A percentile compares a stretch with the other conserved stretches of the same genome.
Evolutionary conservation across 2,329 filamentous ascomycete genomes (phyloP).

Genomic region (Fusarium decemcellulare): DNA sequence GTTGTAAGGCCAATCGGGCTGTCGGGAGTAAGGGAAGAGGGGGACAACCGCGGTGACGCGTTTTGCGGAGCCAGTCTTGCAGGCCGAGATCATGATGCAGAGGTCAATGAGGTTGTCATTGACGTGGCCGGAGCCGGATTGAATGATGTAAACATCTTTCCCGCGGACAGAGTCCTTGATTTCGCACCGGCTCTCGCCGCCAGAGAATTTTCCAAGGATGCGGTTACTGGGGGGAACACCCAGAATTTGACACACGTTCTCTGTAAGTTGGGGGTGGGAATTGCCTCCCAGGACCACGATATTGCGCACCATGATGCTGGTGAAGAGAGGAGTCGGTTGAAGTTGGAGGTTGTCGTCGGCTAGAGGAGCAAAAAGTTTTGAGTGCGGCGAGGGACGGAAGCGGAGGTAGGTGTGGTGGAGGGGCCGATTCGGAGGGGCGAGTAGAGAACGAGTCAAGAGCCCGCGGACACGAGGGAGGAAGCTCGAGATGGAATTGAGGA

Average conservation of each 20-base stretch:
- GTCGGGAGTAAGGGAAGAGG: constrained; percentile 95
- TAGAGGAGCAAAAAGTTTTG: constrained; percentile 44
- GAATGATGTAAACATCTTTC: constrained; percentile 99
- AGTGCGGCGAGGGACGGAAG: constrained; percentile 45
- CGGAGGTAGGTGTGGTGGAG: constrained; percentile 44
- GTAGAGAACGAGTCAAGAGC: constrained; percentile 26
- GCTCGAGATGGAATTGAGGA: constrained; percentile 20
- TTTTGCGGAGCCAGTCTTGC: constrained; percentile 93
- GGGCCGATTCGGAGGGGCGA: constrained; percentile 47
- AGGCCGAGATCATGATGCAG: constrained; percentile 98
- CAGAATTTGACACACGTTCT: constrained; percentile 89
- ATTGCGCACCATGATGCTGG: constrained; percentile 85
- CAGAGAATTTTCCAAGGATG: constrained; percentile 91
- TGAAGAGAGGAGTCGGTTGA: constrained; percentile 31
- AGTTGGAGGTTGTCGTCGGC: constrained; percentile 25
- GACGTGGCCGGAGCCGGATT: constrained; percentile 91
- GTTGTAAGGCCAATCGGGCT: constrained; percentile 97
- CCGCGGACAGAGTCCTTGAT: constrained; percentile 96
- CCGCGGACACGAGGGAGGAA: constrained; percentile 19
- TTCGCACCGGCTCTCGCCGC: constrained; percentile 95
- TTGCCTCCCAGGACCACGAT: constrained; percentile 94
- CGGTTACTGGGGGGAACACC: constrained; percentile 89
- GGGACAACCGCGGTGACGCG: constrained; percentile 95
- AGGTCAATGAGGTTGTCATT: constrained; percentile 98
- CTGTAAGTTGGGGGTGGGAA: constrained; percentile 90